Conservation (phyloP, 1,284 basidiomycete species). For the Moesziomyces sp. region DNA sequence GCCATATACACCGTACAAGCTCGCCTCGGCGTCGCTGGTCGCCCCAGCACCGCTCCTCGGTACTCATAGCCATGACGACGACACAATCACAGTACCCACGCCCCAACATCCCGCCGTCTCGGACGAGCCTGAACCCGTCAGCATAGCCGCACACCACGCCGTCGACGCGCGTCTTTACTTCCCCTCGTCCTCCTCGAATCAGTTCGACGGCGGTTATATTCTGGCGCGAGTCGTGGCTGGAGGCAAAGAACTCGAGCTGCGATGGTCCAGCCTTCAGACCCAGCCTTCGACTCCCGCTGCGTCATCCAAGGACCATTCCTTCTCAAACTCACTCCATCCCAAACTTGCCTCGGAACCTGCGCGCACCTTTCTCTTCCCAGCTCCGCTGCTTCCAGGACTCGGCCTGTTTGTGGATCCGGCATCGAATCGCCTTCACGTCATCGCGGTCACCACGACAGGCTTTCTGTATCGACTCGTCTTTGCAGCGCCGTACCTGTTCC, state of each 20-base stretch:
- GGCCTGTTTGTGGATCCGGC: conserved; percentile 46
- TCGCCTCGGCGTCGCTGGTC: conserved; percentile 36
- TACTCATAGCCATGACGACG: conserved; percentile 18
- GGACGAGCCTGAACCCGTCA: conserved; percentile 16
- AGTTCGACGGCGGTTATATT: conserved; percentile 35
- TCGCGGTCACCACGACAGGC: conserved; percentile 51
- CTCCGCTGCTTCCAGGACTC: conserved; percentile 48
- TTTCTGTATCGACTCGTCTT: conserved; percentile 54
- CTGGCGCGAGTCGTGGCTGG: conserved; percentile 49
- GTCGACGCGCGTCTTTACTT: conserved; percentile 43
- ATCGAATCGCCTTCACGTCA: conserved; percentile 41
- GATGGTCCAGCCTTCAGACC: conserved; percentile 31
- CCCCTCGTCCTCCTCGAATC: conserved; percentile 13
- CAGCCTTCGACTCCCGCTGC: conserved; percentile 11
- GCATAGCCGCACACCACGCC: conserved; percentile 34
- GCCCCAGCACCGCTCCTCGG: conserved; percentile 17
- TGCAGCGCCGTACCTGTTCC: conserved; percentile 41
- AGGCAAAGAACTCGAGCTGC: conserved; percentile 51
- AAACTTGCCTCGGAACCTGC: conserved; percentile 30
- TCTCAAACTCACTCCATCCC: conserved; percentile 23
- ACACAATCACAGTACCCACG: conserved; percentile 36
- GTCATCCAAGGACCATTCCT: conserved; percentile 15
- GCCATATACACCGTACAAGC: conserved; percentile 46
- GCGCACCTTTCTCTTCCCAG: conserved; percentile 51
- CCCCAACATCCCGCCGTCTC: conserved; percentile 45